Conservation (phyloP, 2,329 filamentous ascomycete genomes). For the Ophiostoma sp. region DNA sequence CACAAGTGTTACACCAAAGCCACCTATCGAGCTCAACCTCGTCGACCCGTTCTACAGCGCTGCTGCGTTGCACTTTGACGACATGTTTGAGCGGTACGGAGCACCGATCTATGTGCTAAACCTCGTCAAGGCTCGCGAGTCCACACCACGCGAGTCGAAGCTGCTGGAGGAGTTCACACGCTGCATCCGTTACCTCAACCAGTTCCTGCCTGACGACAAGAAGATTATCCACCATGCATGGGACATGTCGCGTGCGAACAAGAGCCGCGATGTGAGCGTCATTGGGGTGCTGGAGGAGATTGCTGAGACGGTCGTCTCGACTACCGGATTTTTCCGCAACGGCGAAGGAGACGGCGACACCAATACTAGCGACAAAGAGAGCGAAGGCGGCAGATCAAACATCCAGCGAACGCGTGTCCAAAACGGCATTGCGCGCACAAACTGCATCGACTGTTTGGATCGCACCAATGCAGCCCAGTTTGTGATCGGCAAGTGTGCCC, state of each 20-base stretch:
- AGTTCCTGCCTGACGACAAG: slow-evolving; percentile 76
- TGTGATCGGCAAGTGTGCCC: slow-evolving; percentile 88
- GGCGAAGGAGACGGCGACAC: slow-evolving; percentile 63
- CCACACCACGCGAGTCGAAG: slow-evolving; percentile 86
- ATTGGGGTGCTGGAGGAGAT: slow-evolving; percentile 87
- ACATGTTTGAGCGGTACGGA: slow-evolving; percentile 88
- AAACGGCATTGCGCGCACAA: slow-evolving; percentile 88
- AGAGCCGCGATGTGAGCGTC: slow-evolving; percentile 86
- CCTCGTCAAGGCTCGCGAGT: slow-evolving; percentile 81
- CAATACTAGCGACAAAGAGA: background rate
- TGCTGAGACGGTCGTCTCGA: slow-evolving; percentile 76
- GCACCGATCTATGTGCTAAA: slow-evolving; percentile 89
- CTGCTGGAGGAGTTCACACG: slow-evolving; percentile 80
- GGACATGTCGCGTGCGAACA: slow-evolving; percentile 96
- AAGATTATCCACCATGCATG: slow-evolving; percentile 92
- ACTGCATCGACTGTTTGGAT: slow-evolving; percentile 96
- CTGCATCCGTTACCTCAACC: slow-evolving; percentile 86
- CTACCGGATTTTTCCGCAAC: slow-evolving; percentile 93
- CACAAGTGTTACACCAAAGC: slow-evolving; percentile 90
- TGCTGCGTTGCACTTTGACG: slow-evolving; percentile 89
- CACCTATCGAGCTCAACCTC: slow-evolving; percentile 91
- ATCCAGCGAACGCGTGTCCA: slow-evolving; percentile 59
- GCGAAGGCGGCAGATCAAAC: background rate
- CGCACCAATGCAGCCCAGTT: slow-evolving; percentile 97
- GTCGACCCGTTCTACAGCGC: slow-evolving; percentile 93